Base-by-base conservation (phyloP, 805 yeast genomes). In the Yueomyces sp. region DNA sequence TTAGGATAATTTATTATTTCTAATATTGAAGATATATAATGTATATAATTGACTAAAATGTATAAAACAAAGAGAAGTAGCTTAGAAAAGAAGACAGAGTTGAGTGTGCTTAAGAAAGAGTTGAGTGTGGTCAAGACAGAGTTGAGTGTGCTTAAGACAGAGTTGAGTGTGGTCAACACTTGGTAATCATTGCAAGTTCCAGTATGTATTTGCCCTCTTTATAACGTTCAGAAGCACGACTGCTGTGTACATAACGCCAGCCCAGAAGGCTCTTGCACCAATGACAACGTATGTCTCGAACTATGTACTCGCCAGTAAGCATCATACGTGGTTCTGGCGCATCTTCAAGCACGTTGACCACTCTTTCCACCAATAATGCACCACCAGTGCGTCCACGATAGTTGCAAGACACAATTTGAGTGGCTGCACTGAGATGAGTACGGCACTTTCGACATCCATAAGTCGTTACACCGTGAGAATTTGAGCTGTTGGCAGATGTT, bases 131-230 rank as follows among this genome's bases (percentile, higher is more conserved):
- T 19, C 19, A 19, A 41, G 39, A 26, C 26, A 33, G 36, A 12
- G 3, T n/a, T 28, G 30, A 26, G 8, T 19, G 26, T 26, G 28
- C 26, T 9, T 38, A 38, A 31, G 31, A 38, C 3, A 38, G 31
- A 26, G 28, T 12, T 19, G 28, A 27, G 19, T 19, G 19, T 19
- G 19, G 19, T 19, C 19, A 19, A 41, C 57, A 54, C 40, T 52
- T 52, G 47, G 59, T 54, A 26, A 59, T 49, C 8, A 55, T 56
- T 38, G 54, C 49, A 29, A 58, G 45, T 42, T 77, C 83, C 47
- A 79, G 63, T 36, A 79, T 76, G 50, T 62, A 79, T 49, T 71
- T 69, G 6, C 81, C 81, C 52, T 76, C 83, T 55, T 80, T 80
- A 55, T 74, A 77, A 46, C 66, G 63, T 60, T 77, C 79, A 19